These are phyloP conservation scores for Starmerella tilneyi DNA, from an alignment of 805 yeast species.

Conservation along the genomic window DNA sequence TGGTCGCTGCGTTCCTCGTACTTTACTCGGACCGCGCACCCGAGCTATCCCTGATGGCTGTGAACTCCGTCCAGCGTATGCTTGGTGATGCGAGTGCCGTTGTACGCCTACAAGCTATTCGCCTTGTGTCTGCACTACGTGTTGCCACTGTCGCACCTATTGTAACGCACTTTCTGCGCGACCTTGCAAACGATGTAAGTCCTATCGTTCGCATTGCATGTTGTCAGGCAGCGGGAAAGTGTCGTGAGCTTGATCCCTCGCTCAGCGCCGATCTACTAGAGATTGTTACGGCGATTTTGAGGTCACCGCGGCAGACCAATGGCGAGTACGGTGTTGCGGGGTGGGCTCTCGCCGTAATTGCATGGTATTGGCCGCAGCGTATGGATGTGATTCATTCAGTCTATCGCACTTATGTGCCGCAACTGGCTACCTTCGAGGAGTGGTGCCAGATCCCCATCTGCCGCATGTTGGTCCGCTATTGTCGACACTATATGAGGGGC, in stretches of 20 bases:
- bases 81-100: conserved; percentile 54
- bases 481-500: conserved; percentile 47
- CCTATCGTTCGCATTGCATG: conserved; percentile 71
- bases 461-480: conserved; percentile 57
- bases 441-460: conserved; percentile 56
- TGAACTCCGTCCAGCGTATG: conserved; percentile 83
- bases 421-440: conserved; percentile 49
- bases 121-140: conserved; percentile 72
- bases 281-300: conserved; percentile 43
- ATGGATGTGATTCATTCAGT: conserved; percentile 63
- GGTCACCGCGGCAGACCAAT: conserved; percentile 39
- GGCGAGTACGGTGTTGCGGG: conserved; percentile 55
- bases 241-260: conserved; percentile 38
- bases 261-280: conserved; percentile 42
- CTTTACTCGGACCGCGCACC: conserved; percentile 76
- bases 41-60: conserved; percentile 77
- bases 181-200: conserved; percentile 58
- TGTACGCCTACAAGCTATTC: conserved; percentile 59
- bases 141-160: conserved; percentile 77
- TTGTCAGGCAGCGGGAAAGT: conserved; percentile 61
- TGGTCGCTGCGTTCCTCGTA: conserved; percentile 66
- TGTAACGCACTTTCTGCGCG: conserved; percentile 58
- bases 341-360: conserved; percentile 50
- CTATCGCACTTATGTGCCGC: conserved; percentile 47
- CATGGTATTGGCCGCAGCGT: conserved; percentile 44